These are phyloP conservation scores for Oryza glaberrima DNA, from an alignment of 176 grass and related monocot species.

Conservation along the genomic window DNA sequence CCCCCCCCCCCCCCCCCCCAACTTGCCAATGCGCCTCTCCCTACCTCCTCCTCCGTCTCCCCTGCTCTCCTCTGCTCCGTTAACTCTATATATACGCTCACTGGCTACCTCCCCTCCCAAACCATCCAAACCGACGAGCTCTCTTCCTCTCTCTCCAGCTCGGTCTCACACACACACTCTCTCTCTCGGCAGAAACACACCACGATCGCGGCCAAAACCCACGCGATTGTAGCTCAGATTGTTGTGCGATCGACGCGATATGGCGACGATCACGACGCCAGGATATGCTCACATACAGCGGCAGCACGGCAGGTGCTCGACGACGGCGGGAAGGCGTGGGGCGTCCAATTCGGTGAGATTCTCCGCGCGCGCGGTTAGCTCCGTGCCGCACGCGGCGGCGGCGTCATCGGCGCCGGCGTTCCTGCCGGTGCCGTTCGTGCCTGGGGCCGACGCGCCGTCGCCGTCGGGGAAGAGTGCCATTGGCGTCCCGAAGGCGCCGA, in stretches of 20 bases:
- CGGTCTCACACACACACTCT: neutral
- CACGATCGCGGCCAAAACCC: neutral
- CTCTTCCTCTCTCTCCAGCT: neutral
- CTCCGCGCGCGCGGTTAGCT: constrained; percentile 39
- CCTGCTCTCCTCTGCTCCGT: neutral
- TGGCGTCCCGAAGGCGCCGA: constrained; percentile 23
- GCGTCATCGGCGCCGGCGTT: neutral
- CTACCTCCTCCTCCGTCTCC: neutral
- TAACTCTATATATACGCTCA: constrained; percentile 58
- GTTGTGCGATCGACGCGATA: neutral
- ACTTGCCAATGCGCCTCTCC: neutral
- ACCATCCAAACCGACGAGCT: neutral
- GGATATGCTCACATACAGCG: constrained; percentile 47
- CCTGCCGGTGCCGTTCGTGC: neutral
- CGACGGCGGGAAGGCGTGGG: neutral
- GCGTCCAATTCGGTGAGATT: constrained; percentile 31
- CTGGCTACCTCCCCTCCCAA: neutral
- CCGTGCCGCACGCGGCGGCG: constrained; percentile 5
- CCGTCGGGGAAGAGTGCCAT: constrained; percentile 28
- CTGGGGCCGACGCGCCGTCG: neutral
- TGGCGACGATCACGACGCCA: constrained; percentile 40
- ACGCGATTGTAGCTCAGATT: neutral
- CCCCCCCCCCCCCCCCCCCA: neutral
- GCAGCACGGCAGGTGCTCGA: neutral
- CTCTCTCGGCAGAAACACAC: neutral